Conservation (phyloP, 331 rosid species). For the Prunus yedoensis region DNA sequence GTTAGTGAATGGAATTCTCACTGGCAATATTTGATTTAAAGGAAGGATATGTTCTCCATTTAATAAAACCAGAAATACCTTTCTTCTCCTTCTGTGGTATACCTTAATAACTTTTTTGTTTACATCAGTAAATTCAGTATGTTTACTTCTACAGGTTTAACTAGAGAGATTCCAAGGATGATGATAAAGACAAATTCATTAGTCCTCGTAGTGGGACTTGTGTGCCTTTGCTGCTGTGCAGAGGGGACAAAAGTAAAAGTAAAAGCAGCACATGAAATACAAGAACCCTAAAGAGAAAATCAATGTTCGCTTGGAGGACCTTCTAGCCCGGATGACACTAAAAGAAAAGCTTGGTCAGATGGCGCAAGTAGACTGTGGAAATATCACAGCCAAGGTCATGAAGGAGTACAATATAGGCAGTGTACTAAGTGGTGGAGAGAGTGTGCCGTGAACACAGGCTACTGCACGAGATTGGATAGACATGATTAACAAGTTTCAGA, state of each 20-base stretch:
- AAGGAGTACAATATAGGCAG: constrained; percentile 25
- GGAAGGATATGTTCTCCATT: too few relatives aligned
- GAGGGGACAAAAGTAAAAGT: constrained; percentile 21
- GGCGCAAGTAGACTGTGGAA: constrained; percentile 23
- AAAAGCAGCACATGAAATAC: constrained; percentile 39
- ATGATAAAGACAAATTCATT: not conserved
- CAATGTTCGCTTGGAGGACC: constrained; percentile 31
- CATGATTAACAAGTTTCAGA: constrained; percentile 26
- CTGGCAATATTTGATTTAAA: too few relatives aligned
- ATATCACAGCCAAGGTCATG: constrained; percentile 8
- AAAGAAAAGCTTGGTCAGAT: constrained; percentile 21
- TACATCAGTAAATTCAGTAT: too few relatives aligned
- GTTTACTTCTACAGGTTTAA: not conserved
- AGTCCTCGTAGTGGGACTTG: constrained; percentile 10
- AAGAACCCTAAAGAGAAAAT: constrained; percentile 54
- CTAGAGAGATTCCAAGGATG: not conserved
- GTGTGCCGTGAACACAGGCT: constrained; percentile 9
- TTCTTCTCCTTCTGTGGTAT: too few relatives aligned
- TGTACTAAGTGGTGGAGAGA: constrained; percentile 31
- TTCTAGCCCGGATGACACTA: constrained; percentile 12
- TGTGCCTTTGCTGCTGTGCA: constrained; percentile 18
- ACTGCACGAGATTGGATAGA: not conserved
- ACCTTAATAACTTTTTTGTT: too few relatives aligned
- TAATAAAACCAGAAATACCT: too few relatives aligned
- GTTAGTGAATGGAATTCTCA: too few relatives aligned